Evolutionary conservation across 768 basidiomycete genomes (phyloP).

Genomic region (Leccinum truebloodii): DNA sequence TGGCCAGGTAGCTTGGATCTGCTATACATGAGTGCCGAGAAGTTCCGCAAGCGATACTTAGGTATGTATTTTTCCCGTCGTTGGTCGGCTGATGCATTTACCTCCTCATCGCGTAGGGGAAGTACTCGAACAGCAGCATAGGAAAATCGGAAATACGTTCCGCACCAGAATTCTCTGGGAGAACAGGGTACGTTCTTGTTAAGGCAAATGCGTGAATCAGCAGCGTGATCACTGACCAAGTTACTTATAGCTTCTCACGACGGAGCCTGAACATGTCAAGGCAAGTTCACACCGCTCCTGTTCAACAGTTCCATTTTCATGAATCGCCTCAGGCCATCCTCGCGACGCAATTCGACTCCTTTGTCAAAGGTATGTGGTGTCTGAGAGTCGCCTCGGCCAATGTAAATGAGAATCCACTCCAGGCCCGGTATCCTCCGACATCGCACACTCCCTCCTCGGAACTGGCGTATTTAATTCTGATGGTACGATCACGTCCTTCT

Average conservation of each 20-base stretch:
- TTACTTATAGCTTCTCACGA: constrained; percentile 41
- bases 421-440: constrained; percentile 17
- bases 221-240: background rate
- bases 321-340: constrained; percentile 37
- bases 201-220: background rate
- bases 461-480: constrained; percentile 63
- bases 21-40: constrained; percentile 23
- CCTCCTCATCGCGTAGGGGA: constrained; percentile 28
- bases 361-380: constrained; percentile 38
- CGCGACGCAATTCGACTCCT: constrained; percentile 45
- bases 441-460: constrained; percentile 43
- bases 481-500: constrained; percentile 31
- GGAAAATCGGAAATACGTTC: constrained; percentile 33
- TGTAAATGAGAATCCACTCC: constrained; percentile 19
- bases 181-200: constrained; percentile 32
- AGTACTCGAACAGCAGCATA: constrained; percentile 22
- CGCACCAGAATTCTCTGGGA: constrained; percentile 39
- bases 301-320: background rate
- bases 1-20: constrained; percentile 41
- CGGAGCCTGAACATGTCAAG: constrained; percentile 51
- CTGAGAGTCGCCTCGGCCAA: constrained; percentile 13
- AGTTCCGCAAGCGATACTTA: constrained; percentile 30
- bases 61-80: constrained; percentile 21
- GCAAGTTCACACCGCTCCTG: constrained; percentile 11
- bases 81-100: background rate